Base-by-base conservation (phyloP, 192 early-diverging fungal species). In the Coemansia sp. region DNA sequence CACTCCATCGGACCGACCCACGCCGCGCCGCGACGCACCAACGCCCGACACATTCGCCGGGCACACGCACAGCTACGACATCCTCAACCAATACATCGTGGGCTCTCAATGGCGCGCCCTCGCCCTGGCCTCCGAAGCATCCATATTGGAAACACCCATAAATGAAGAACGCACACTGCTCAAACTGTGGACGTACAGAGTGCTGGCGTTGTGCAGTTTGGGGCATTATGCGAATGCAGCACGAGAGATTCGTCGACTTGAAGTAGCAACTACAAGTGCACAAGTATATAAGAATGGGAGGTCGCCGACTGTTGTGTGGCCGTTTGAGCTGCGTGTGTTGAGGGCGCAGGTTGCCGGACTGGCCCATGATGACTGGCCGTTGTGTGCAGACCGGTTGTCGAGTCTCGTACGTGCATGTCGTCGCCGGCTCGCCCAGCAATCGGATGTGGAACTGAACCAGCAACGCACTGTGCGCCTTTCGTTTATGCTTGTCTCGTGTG, bases 31-130 rank as follows among this genome's bases (percentile, higher is more conserved):
- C 1, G 62, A 70, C 5, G 55, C 47, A 10, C 78, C 72, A 0
- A 4, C 34, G 1, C 44, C 37, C 1, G 22, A 21, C 26, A 68
- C 73, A 46, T 74, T 69, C 62, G 49, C 58, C 14, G 60, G 57
- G 1, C 64, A 47, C 0, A 22, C 50, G 55, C 65, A 68, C 23
- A 66, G 65, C 49, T 67, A 65, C 65, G 78, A 81, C 19, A 25
- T 47, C 3, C 69, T 81, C 40, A 81, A 74, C 65, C 78, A 81
- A 55, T 66, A 53, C 37, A 50, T 71, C 1, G 48, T 56, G 0
- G 63, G 78, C 61, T 64, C 52, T 12, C 78, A 74, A 22, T 81
- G 78, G 78, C 71, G 78, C 0, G 48, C 68, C 0, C 47, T 81
- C 37, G 78, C 78, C 0, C 46, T 81, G 26, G 78, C 78, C 0